Evolutionary conservation across 2,329 filamentous ascomycete species (phyloP), one percentile per base, ranked within the genome.

Genomic region (Cladosporium sp.): DNA sequence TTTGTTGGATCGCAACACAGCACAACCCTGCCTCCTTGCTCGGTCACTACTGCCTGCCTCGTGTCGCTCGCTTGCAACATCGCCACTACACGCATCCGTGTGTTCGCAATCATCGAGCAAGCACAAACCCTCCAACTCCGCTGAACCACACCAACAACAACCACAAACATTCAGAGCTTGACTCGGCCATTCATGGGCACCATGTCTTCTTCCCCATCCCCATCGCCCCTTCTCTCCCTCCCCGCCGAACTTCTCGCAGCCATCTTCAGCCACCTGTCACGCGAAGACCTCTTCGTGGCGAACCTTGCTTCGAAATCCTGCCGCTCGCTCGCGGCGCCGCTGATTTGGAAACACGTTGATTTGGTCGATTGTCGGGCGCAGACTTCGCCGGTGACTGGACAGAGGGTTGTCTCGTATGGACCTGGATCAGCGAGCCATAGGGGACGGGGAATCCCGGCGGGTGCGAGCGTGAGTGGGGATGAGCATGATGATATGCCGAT

Each of bases 401-500:
- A 25, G 4, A 45, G 55, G 1, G 36, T 28, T 35, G 45, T 42
- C 3, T 55, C 65, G 5, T n/a, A 34, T 59, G 60, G 60, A 13
- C 28, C 52, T 8, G 40, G 15, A 1, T 36, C 58, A 64, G 59
- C 13, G 47, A 52, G 60, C 64, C 3, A 56, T 39, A 58, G 12
- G 57, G 45, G 36, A 13, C 28, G 17, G 5, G 12, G 22, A 12
- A 57, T 52, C 2, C 49, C 58, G 4, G 39, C 36, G 7, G 53
- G 54, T 5, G 54, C 53, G 7, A 49, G 22, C 12, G 50, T 32
- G 60, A 64, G 57, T 24, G 61, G 7, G 60, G 69, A 71, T 39
- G 67, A 73, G 20, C 72, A 73, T 57, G 71, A 73, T 55, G 77
- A 79, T 58, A 76, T 71, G 10, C 74, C 73, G 6, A 69, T 78